Evolutionary conservation across 2,329 filamentous ascomycete genomes (phyloP), one percentile per base, ranked within the genome.

Genomic region (Aspergillus versicolor): DNA sequence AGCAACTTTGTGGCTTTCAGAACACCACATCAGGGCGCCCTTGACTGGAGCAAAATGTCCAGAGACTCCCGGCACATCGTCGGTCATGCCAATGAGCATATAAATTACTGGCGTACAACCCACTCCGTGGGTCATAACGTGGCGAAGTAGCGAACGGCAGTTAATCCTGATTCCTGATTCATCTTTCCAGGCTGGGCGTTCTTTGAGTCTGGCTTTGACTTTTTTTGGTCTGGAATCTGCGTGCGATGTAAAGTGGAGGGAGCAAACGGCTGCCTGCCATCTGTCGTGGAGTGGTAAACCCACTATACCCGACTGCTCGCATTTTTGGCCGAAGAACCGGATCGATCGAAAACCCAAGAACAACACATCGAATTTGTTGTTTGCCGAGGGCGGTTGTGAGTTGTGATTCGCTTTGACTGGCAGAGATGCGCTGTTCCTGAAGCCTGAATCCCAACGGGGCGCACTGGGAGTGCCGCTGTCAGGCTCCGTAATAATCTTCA

Each of bases 91-190:
- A 30, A 37, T 42, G 40, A 21, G 9, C 40, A 47, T 34, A 17
- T 30, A 30, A 30, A 30, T 30, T 30, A 30, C 27, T 30, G 27
- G 19, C 11, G 22, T 9, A 48, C 32, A 38, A 21, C 19, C 46
- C 9, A 47, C 46, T 24, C 9, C 46, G 56, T 58, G 59, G 59
- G 56, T 22, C 46, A 30, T 58, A 49, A 58, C 59, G 59, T 61
- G 56, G 59, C 50, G 42, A 52, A 52, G 49, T 30, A 34, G 27
- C 27, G 44, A n/a, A 45, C 43, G 22, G 27, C 42, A n/a, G 41
- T 44, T 34, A 27, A 45, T 47, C 34, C 44, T 45, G 47, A 48
- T 48, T 47, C 34, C 44, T 45, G 47, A 48, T 52, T 48, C 30
- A 41, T 41, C 21, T 11, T 42, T 13, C 32, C 32, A 37, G 34